Percentiles rank a stretch among this genome's conserved stretches.
phyloP scores from a whole-genome alignment of 257 asterid species.

The Solanum chmielewskii region DNA sequence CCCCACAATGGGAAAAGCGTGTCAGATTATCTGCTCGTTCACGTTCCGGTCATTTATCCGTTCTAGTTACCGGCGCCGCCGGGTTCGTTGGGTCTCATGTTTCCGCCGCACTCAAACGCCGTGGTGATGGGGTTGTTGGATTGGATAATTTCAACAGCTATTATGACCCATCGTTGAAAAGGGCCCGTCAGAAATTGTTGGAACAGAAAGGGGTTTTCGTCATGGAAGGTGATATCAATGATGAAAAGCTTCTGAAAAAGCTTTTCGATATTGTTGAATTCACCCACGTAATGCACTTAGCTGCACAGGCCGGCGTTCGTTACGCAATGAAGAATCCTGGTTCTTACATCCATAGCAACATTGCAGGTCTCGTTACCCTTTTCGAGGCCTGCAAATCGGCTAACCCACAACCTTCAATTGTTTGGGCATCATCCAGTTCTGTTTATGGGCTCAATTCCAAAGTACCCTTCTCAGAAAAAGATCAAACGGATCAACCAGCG shows the following conservation, averaged over 20 bases:
- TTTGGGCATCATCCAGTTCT: slow-evolving; percentile 43
- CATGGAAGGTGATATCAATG: slow-evolving; percentile 23
- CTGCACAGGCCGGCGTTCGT: slow-evolving; percentile 44
- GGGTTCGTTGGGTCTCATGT: slow-evolving; percentile 42
- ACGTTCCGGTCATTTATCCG: background rate
- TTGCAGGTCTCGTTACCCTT: slow-evolving; percentile 35
- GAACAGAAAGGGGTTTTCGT: slow-evolving; percentile 8
- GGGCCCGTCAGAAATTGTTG: slow-evolving; percentile 22
- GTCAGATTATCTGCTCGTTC: slow-evolving; percentile 14
- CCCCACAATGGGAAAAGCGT: slow-evolving; percentile 11
- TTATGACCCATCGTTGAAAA: slow-evolving; percentile 26
- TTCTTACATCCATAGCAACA: slow-evolving; percentile 30
- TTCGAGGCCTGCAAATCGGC: slow-evolving; percentile 32
- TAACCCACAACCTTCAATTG: slow-evolving; percentile 27
- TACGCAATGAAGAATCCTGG: slow-evolving; percentile 32
- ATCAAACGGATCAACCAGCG: slow-evolving; percentile 27
- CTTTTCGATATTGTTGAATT: slow-evolving; percentile 16
- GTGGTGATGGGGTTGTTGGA: slow-evolving; percentile 38
- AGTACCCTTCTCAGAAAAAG: slow-evolving; percentile 28
- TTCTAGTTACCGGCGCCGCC: slow-evolving; percentile 37
- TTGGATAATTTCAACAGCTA: slow-evolving; percentile 31
- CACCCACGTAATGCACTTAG: slow-evolving; percentile 36
- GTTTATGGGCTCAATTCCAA: slow-evolving; percentile 31
- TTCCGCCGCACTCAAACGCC: slow-evolving; percentile 19
- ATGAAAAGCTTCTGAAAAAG: slow-evolving; percentile 3